Evolutionary conservation across 768 basidiomycete species (phyloP), one percentile per base, ranked within the genome.

Genomic region (Boletus vermiculosoides): DNA sequence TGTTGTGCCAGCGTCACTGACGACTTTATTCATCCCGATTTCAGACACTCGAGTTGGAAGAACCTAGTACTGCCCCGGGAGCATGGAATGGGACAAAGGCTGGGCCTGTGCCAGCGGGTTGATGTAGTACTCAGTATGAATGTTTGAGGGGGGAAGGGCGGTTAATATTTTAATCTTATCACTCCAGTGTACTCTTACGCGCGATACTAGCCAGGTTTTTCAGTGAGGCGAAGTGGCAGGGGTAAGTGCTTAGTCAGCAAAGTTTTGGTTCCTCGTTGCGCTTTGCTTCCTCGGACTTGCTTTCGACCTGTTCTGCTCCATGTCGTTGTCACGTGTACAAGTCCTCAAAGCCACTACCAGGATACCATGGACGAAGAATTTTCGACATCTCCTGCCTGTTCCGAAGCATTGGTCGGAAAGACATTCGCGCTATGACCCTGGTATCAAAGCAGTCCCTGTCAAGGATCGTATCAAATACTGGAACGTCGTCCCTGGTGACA

Each of bases 401-500:
- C 85, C 86, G n/a, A 80, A 80, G 57, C 73, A 75, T 59, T 83
- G 79, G 78, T 50, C 71, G 52, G 77, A 79, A 64, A 76, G 78
- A 50, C 67, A 66, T 58, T 73, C 76, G 15, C 78, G 75, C 59
- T 71, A 73, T 44, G 80, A 81, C 67, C 61, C 74, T 0, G 57
- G 53, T 11, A 45, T 75, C 52, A 88, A 88, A 68, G 80, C 81
- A 40, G 84, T 82, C 45, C 78, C 80, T 13, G 79, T 82, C 12
- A 78, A 79, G 55, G 86, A 91, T 64, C 79, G 92, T 46, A 88
- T 94, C 51, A 88, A 90, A 69, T 83, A 83, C 67, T 94, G 92
- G 92, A 94, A 93, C 66, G 81, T 94, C 58, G 86, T 91, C 34
- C 90, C 92, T 6, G 92, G 92, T 8, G 92, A 94, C 74, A 82